Evolutionary conservation across 805 yeast genomes (phyloP).

Genomic region (Priceomyces haplophilus): DNA sequence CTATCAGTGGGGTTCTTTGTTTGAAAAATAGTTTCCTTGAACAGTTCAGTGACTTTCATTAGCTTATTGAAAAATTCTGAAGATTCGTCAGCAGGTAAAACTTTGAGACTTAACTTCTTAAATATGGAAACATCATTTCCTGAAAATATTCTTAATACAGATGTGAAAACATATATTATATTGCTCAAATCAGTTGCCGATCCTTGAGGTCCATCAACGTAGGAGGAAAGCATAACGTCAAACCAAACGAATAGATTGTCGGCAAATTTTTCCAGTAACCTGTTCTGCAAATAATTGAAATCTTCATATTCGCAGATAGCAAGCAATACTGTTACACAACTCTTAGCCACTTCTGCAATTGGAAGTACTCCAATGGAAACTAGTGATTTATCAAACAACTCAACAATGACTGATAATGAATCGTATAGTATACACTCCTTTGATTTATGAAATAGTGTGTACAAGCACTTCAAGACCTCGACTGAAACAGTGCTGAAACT

Average conservation of each 20-base stretch:
- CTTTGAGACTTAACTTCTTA: neutral
- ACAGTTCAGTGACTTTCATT: neutral
- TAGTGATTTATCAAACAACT: neutral
- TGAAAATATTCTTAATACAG: neutral
- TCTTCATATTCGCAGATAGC: neutral
- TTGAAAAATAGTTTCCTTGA: neutral
- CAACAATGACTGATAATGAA: neutral
- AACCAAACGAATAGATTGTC: neutral
- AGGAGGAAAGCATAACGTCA: too few relatives aligned
- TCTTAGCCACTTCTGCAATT: neutral
- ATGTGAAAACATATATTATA: neutral
- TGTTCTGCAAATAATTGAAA: neutral
- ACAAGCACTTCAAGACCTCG: conserved; percentile 25
- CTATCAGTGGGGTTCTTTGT: conserved; percentile 5
- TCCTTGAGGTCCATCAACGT: neutral
- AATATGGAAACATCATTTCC: neutral
- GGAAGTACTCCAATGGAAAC: neutral
- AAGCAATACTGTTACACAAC: neutral
- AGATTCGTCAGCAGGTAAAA: neutral
- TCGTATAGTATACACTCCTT: neutral
- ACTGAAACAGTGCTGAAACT: conserved; percentile 10
- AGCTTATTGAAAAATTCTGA: neutral
- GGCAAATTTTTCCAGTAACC: neutral
- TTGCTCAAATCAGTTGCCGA: neutral
- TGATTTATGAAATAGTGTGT: conserved; percentile 21